Evolutionary conservation across 495 filamentous ascomycete genomes (phyloP).

Genomic region (Cairneyella variabilis): DNA sequence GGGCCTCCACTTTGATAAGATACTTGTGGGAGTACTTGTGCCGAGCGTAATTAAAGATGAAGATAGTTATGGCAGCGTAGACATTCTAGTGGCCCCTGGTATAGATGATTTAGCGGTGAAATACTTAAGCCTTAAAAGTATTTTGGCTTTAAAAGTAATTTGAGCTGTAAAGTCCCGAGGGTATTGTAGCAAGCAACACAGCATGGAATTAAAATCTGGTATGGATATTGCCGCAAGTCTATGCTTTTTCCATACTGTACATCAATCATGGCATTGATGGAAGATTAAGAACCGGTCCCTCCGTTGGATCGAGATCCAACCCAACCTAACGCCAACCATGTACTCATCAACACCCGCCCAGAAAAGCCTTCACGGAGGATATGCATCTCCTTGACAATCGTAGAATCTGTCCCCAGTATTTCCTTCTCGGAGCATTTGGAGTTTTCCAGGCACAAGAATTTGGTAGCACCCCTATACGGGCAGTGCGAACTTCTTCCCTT

Average conservation of each 20-base stretch:
- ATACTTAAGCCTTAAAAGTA: no score
- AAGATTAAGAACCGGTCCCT: constrained; percentile 4
- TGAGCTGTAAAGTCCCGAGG: no score
- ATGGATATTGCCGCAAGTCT: constrained; percentile 9
- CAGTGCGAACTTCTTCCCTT: constrained; percentile 84
- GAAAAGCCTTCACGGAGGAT: no score
- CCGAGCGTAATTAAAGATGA: not conserved
- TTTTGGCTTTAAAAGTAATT: no score
- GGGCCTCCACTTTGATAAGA: no score
- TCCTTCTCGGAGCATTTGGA: not conserved
- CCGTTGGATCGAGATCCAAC: constrained; percentile 19
- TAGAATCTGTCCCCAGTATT: not conserved
- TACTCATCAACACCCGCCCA: no score
- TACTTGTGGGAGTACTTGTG: no score
- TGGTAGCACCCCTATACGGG: constrained; percentile 54
- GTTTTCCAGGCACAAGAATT: not conserved
- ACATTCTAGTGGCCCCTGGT: no score
- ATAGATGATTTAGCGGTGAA: no score
- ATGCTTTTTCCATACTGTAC: constrained; percentile 23
- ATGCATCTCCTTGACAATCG: no score
- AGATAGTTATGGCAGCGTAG: not conserved
- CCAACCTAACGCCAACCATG: constrained; percentile 25
- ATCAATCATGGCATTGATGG: constrained; percentile 6
- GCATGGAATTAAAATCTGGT: no score
- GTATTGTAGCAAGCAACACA: no score